These are phyloP conservation scores for Neurospora discreta DNA, from an alignment of 495 filamentous ascomycete genomes.

Conservation along the genomic window DNA sequence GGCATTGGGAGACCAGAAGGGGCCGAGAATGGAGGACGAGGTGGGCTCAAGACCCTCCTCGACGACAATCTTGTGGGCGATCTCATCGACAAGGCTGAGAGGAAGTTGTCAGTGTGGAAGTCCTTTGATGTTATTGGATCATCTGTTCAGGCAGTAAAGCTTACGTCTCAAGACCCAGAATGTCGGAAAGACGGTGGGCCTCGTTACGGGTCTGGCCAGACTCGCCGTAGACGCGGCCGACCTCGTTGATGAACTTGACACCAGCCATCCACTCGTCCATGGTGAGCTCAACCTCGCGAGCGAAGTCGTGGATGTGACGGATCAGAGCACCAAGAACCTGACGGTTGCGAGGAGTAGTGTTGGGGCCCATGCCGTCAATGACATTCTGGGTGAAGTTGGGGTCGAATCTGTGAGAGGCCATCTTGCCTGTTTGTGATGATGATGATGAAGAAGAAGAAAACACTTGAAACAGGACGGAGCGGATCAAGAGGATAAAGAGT, in stretches of 20 bases:
- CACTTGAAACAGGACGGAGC: not conserved
- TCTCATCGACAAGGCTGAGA: conserved; percentile 64
- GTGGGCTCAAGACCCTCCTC: conserved; percentile 61
- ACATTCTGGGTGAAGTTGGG: conserved; percentile 67
- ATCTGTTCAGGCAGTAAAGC: conserved; percentile 17
- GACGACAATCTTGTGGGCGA: conserved; percentile 68
- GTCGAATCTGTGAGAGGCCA: conserved; percentile 44
- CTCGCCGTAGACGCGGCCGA: conserved; percentile 41
- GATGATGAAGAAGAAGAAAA: not conserved
- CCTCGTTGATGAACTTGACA: conserved; percentile 48
- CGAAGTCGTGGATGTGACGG: conserved; percentile 72
- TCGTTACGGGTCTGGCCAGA: conserved; percentile 58
- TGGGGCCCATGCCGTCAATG: conserved; percentile 65
- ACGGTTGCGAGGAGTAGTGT: conserved; percentile 55
- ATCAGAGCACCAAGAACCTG: conserved; percentile 55
- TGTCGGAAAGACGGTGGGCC: conserved; percentile 65
- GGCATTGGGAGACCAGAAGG: conserved; percentile 79
- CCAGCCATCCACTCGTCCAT: conserved; percentile 72
- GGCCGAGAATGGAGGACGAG: conserved; percentile 73
- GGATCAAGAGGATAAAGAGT: not conserved
- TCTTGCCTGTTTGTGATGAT: conserved; percentile 7
- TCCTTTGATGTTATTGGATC: not conserved
- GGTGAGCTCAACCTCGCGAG: conserved; percentile 70
- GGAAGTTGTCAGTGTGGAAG: not conserved
- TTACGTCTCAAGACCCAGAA: conserved; percentile 73